Evolutionary conservation across 2,329 filamentous ascomycete species (phyloP), one percentile per base, ranked within the genome.

Genomic region (Annulohypoxylon truncatum): DNA sequence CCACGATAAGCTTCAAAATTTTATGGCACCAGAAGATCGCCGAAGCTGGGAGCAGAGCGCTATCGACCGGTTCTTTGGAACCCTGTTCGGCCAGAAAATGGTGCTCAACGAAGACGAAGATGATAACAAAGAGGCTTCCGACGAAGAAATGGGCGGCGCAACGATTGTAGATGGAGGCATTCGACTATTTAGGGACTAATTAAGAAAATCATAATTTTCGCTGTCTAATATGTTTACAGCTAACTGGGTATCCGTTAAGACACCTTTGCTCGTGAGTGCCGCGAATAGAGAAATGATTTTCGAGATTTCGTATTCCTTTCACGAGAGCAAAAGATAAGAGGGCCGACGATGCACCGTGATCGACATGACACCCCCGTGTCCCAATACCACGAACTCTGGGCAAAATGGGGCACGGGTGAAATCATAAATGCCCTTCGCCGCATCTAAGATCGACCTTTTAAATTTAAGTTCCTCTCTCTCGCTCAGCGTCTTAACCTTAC

Each of bases 1-100:
- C 47, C 94, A 98, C 76, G 95, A 98, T 82, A 98, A 98, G 83
- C 80, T 99, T 75, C 93, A 97, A 81, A 97, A 97, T 79, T 98
- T 98, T 76, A 97, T 97, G 94, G 94, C 94, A 9, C 90, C 94
- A 0, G 93, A 97, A 77, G 92, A 97, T 77, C 84, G 92, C 56
- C 85, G 91, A 2, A 80, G 79, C 13, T 99, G 96, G 96, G 92
- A 92, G 67, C 89, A 91, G 71, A 86, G 88, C 64, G 93, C 94
- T 59, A 88, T 93, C 64, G 92, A 96, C 73, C 80, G 88, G 61
- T 88, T 95, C 78, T 94, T 94, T 76, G 89, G 89, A 12, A 91
- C 90, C 24, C 78, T 94, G 68, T 87, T 95, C 69, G 92, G 92
- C 0, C 89, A 91, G 74, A 90, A 88, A 77, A 84, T 90, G 76